phyloP scores from a whole-genome alignment of 2,329 filamentous ascomycete species.

The Beauveria sp. region DNA sequence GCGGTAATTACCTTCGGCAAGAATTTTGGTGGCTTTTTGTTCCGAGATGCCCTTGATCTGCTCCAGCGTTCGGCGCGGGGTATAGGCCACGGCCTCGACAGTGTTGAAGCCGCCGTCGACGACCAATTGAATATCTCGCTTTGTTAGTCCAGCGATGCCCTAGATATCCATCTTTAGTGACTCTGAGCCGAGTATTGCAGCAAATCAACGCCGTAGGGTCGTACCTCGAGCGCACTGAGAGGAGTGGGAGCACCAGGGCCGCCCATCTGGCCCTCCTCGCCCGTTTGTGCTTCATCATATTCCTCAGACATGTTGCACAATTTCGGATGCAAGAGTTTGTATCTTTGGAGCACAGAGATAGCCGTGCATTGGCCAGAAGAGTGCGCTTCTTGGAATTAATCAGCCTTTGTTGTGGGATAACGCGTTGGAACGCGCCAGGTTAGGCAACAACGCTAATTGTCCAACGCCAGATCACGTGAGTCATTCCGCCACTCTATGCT shows the following conservation, averaged over 20 bases:
- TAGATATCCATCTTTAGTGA: constrained; percentile 28
- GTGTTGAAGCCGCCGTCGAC: constrained; percentile 91
- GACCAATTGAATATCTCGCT: constrained; percentile 88
- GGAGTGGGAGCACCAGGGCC: constrained; percentile 93
- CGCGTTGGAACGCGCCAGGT: constrained; percentile 9
- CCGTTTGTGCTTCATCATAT: constrained; percentile 57
- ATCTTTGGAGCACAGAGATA: not conserved
- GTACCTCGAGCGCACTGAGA: constrained; percentile 75
- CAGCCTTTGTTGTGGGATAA: constrained; percentile 8
- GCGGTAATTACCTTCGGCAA: constrained; percentile 64
- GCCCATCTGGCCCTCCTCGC: constrained; percentile 64
- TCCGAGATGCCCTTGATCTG: constrained; percentile 98
- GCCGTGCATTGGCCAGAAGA: not conserved
- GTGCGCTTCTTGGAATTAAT: not conserved
- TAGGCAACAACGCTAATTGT: constrained; percentile 5
- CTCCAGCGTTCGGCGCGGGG: constrained; percentile 72
- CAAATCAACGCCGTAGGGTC: constrained; percentile 16
- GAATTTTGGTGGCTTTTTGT: constrained; percentile 86
- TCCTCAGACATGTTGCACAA: constrained; percentile 39
- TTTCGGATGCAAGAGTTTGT: not conserved
- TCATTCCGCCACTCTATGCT: not conserved
- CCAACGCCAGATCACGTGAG: constrained; percentile 10
- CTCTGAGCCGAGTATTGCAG: not conserved
- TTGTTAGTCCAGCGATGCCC: constrained; percentile 86
- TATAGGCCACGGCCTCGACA: constrained; percentile 93